Percentiles rank a stretch among this genome's conserved stretches.
These are phyloP conservation scores for Spencermartinsiella europaea DNA, from an alignment of 805 yeast species.

Conservation along the genomic window DNA sequence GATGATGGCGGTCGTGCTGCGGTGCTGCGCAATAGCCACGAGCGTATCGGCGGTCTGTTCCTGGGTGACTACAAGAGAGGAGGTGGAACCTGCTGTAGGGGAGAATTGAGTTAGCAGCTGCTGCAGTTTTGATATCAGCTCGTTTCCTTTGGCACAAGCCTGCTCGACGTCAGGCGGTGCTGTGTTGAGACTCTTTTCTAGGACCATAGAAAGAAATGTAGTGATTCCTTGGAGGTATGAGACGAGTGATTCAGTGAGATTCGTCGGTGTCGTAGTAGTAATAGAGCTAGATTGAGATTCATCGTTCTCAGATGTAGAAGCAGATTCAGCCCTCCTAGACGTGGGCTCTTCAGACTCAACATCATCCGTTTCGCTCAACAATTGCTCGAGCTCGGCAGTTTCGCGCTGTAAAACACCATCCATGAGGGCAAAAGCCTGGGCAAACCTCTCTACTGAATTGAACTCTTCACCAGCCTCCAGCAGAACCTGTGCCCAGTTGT, in stretches of 20 bases:
- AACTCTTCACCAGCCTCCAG: slow-evolving; percentile 22
- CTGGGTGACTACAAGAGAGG: neutral
- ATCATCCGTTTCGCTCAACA: slow-evolving; percentile 1
- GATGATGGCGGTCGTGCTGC: slow-evolving; percentile 3
- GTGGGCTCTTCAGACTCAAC: neutral
- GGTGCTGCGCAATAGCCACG: slow-evolving; percentile 12
- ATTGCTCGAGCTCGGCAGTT: slow-evolving; percentile 1
- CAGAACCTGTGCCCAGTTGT: slow-evolving; percentile 23
- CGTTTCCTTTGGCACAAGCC: neutral
- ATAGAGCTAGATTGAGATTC: slow-evolving; percentile 2
- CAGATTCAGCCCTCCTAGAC: slow-evolving; percentile 1
- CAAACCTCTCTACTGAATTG: slow-evolving; percentile 5
- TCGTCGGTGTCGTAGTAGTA: slow-evolving; percentile 3
- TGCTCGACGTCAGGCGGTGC: neutral
- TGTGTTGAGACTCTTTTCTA: neutral
- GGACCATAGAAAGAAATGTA: neutral
- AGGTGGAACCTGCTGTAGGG: neutral
- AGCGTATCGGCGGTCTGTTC: slow-evolving; percentile 5
- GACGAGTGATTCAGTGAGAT: slow-evolving; percentile 10
- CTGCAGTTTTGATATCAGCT: neutral
- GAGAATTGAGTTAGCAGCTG: neutral
- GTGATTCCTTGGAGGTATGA: slow-evolving; percentile 9
- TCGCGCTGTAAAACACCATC: slow-evolving; percentile 16
- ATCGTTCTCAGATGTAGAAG: neutral
- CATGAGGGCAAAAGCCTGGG: slow-evolving; percentile 16